Percentiles rank a stretch among this genome's conserved stretches.
Evolutionary conservation across 1,284 basidiomycete species (phyloP).

Genomic region (Trichosporon inkin): DNA sequence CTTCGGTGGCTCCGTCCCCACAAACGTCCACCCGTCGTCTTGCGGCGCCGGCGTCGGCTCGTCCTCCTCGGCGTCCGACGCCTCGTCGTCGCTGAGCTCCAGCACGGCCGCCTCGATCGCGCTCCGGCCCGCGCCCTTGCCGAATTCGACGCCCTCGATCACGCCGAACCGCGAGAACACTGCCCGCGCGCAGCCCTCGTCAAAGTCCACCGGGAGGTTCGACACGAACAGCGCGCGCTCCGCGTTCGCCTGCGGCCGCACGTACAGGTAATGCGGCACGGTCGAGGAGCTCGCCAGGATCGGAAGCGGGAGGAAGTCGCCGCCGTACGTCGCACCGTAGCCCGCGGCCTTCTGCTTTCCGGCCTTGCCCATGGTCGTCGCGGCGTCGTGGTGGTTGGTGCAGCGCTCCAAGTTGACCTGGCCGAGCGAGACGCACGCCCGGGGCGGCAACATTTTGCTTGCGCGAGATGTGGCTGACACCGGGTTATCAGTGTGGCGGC

Average conservation of each 20-base stretch:
- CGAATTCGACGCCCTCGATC: slow-evolving; percentile 66
- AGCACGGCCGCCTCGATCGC: slow-evolving; percentile 37
- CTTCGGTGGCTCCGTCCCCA: slow-evolving; percentile 52
- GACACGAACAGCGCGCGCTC: slow-evolving; percentile 73
- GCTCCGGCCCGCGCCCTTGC: slow-evolving; percentile 23
- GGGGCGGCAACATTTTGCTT: background rate
- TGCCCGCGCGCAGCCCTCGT: slow-evolving; percentile 66
- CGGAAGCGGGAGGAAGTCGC: slow-evolving; percentile 35
- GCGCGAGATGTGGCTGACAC: too few species aligned
- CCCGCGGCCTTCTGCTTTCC: slow-evolving; percentile 5
- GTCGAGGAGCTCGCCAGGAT: slow-evolving; percentile 28
- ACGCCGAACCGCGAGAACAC: slow-evolving; percentile 71
- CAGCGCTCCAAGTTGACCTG: too few species aligned
- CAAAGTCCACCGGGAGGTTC: slow-evolving; percentile 78
- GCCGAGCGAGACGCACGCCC: too few species aligned
- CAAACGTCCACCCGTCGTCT: slow-evolving; percentile 51
- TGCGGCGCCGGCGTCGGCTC: slow-evolving; percentile 31
- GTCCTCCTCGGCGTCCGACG: slow-evolving; percentile 50
- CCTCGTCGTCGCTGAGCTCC: slow-evolving; percentile 30
- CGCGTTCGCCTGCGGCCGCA: slow-evolving; percentile 33
- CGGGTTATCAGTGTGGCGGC: background rate
- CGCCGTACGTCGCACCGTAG: background rate
- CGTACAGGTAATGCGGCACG: slow-evolving; percentile 41
- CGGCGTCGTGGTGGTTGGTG: background rate
- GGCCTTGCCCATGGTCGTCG: background rate